Conservation (phyloP, 1,284 basidiomycete genomes). For the Ganoderma lingzhi region DNA sequence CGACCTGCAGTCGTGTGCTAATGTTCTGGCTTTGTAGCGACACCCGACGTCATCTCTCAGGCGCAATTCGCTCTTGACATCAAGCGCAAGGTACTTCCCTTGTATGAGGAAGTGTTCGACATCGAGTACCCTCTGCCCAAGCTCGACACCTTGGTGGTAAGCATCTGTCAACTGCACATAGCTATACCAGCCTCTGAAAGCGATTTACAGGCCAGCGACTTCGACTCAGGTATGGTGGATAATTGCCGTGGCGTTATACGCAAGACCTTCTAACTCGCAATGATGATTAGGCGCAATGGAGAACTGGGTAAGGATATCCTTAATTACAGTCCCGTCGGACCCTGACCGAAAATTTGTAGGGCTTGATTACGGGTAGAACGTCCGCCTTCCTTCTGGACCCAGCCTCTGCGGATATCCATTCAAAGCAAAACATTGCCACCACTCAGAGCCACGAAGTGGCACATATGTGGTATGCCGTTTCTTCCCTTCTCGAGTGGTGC, state of each 20-base stretch:
- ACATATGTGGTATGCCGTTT: constrained; percentile 76
- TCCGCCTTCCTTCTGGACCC: constrained; percentile 86
- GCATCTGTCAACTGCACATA: constrained; percentile 32
- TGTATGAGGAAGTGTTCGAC: constrained; percentile 95
- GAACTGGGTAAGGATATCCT: constrained; percentile 70
- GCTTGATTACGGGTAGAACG: constrained; percentile 92
- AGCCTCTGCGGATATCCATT: constrained; percentile 76
- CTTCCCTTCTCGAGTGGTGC: background rate
- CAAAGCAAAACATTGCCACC: constrained; percentile 83
- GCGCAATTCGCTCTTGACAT: constrained; percentile 89
- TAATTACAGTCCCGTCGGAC: background rate
- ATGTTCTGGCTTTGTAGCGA: constrained; percentile 55
- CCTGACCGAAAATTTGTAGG: constrained; percentile 47
- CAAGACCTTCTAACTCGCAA: background rate
- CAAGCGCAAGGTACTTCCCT: constrained; percentile 85
- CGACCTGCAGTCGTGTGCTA: background rate
- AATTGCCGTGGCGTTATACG: background rate
- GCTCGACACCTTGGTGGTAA: constrained; percentile 85
- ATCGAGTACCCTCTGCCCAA: constrained; percentile 94
- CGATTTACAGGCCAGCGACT: constrained; percentile 72
- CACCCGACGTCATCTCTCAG: constrained; percentile 87
- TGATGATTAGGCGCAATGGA: constrained; percentile 81
- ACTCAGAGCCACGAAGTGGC: constrained; percentile 88
- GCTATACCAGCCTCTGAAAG: background rate
- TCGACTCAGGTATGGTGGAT: constrained; percentile 72